These are phyloP conservation scores for Aspergillus felis DNA, from an alignment of 2,329 filamentous ascomycete species.

Conservation along the genomic window DNA sequence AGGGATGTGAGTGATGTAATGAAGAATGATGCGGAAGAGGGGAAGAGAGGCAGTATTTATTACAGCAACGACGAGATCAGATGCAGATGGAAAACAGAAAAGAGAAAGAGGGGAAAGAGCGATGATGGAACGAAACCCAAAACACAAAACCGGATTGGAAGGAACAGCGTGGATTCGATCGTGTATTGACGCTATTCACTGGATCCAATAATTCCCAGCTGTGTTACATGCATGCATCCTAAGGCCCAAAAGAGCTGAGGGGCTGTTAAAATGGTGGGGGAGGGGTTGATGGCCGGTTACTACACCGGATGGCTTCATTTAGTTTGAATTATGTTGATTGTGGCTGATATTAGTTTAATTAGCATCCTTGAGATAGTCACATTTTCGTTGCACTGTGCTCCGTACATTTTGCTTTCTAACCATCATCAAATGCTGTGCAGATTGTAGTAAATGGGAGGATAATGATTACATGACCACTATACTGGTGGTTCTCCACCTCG, in stretches of 20 bases:
- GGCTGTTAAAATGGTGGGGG: not conserved
- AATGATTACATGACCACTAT: not conserved
- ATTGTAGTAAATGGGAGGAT: not conserved
- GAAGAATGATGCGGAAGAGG: not conserved
- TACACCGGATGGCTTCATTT: not conserved
- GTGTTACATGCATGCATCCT: not conserved
- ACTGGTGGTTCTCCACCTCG: not conserved
- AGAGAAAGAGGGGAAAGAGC: conserved; percentile 1
- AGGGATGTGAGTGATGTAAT: not conserved
- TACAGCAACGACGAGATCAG: not conserved
- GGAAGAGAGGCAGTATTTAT: not conserved
- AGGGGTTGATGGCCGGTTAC: not conserved
- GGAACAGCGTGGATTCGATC: conserved; percentile 1
- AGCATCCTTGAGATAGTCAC: not conserved
- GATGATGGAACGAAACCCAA: not conserved
- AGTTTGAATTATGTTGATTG: not conserved
- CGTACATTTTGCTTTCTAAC: not conserved
- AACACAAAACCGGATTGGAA: conserved; percentile 10
- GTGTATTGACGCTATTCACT: not conserved
- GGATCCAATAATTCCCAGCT: not conserved
- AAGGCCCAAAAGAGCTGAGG: not conserved
- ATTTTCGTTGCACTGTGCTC: not conserved
- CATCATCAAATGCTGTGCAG: not conserved
- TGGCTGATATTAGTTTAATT: not conserved
- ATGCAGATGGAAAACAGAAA: not conserved